Evolutionary conservation across 1,139 yeast genomes (phyloP), one percentile per base, ranked within the genome.

Genomic region (Martiniozyma asiatica): DNA sequence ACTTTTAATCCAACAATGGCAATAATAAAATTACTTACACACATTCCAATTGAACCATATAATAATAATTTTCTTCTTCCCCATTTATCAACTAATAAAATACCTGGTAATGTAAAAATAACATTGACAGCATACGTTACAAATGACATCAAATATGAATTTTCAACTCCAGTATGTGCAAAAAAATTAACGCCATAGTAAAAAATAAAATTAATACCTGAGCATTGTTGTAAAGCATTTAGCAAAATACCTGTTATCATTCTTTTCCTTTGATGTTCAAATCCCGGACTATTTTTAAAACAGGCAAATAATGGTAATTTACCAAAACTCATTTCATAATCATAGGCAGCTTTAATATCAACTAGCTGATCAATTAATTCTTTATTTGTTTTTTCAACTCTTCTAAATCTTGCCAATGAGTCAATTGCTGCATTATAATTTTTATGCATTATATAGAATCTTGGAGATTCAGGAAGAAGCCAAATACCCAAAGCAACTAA

Each of bases 101-200:
- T 69, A 3, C 89, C 87, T 0, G 87, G 87, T 4, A 79, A 61
- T 2, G 84, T 77, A 44, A 70, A 73, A 3, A 63, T 61, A 25
- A 73, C 80, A 50, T 78, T 79, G 14, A 78, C 85, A 7, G 76
- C 71, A 51, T 78, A 78, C 2, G 89, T 77, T 27, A 74, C 55
- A 31, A 79, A 67, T 6, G 87, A 75, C 53, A 77, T 73, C 36
- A 76, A 48, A 47, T 75, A 78, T 32, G 70, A 73, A 43, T 72
- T 63, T 6, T 58, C 47, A 24, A 78, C 57, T 4, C 82, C 84
- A 1, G 82, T 65, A 29, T 59, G 63, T 24, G 69, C 64, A 48
- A 78, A 78, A 48, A 77, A 78, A 50, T 74, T 74, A 25, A 76
- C 82, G 5, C 89, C 87, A 48, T 77, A 78, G 51, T 79, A 79